Conservation (phyloP, 1,284 basidiomycete genomes). For the Rhodotorula sp. region DNA sequence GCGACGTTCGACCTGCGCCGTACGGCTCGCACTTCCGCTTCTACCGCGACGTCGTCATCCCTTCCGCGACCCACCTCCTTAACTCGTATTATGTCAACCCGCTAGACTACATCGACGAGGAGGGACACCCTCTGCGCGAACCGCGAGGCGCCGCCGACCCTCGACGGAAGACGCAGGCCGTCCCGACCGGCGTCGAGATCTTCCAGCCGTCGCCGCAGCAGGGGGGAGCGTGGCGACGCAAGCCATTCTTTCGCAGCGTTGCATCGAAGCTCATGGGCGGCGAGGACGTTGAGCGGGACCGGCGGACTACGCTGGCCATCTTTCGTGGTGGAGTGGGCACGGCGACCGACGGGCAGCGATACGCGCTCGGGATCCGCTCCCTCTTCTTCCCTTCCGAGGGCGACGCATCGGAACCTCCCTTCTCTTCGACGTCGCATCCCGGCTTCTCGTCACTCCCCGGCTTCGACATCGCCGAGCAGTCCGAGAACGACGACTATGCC, state of each 20-base stretch:
- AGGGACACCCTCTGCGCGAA: constrained; percentile 5
- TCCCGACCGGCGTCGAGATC: constrained; percentile 19
- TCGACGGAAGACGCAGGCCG: neutral
- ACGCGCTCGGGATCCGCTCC: constrained; percentile 30
- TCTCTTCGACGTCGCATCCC: constrained; percentile 5
- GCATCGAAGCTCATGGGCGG: no score
- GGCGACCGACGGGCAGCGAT: constrained; percentile 18
- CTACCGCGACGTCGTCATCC: constrained; percentile 33
- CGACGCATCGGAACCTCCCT: constrained; percentile 9
- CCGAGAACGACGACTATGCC: constrained; percentile 33
- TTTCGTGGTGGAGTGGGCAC: constrained; percentile 34
- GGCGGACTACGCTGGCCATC: constrained; percentile 18
- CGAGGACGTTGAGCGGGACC: neutral
- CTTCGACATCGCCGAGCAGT: constrained; percentile 28
- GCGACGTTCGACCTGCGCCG: constrained; percentile 28
- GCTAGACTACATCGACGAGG: constrained; percentile 29
- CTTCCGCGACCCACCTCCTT: constrained; percentile 34
- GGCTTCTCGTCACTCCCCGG: constrained; percentile 32
- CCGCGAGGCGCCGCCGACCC: constrained; percentile 8
- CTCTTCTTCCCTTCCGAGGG: constrained; percentile 33
- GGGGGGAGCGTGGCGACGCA: neutral
- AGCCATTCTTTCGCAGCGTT: neutral
- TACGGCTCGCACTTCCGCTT: constrained; percentile 21
- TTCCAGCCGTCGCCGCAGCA: constrained; percentile 16
- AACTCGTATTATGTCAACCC: constrained; percentile 37